Evolutionary conservation across 2,329 filamentous ascomycete genomes (phyloP).

Genomic region (Nigrograna mackinnonii): DNA sequence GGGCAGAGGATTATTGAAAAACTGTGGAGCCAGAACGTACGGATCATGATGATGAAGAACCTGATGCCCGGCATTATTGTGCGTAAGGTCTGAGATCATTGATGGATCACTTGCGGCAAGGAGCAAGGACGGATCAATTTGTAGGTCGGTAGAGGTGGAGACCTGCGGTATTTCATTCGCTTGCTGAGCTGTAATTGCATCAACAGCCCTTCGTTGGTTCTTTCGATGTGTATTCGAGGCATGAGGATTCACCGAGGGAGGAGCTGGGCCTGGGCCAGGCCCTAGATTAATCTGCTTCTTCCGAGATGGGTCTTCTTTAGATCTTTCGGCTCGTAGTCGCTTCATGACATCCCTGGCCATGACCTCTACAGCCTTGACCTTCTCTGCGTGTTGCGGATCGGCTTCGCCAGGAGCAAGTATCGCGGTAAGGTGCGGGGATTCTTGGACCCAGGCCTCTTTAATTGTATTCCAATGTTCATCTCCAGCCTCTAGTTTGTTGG

Average conservation of each 20-base stretch:
- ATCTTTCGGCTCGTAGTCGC: conserved; percentile 69
- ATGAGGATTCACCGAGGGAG: conserved; percentile 23
- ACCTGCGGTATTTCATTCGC: conserved; percentile 2
- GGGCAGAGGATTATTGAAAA: conserved; percentile 48
- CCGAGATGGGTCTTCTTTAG: conserved; percentile 56
- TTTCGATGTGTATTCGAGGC: conserved; percentile 27
- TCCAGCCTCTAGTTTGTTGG: conserved; percentile 73
- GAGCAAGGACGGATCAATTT: conserved; percentile 67
- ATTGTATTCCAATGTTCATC: conserved; percentile 72
- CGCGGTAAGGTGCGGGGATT: conserved; percentile 58
- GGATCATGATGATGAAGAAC: conserved; percentile 6
- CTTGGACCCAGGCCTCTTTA: conserved; percentile 68
- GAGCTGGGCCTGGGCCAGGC: conserved; percentile 47
- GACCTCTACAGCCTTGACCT: conserved; percentile 69
- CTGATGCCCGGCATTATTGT: not conserved
- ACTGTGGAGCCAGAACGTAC: conserved; percentile 3
- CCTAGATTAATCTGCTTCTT: conserved; percentile 44
- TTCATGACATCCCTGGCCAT: conserved; percentile 79
- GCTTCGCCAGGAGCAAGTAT: conserved; percentile 56
- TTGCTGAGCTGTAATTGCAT: conserved; percentile 11
- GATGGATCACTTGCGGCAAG: conserved; percentile 59
- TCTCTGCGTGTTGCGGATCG: conserved; percentile 58
- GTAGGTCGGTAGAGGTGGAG: conserved; percentile 54
- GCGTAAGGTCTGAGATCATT: conserved; percentile 24
- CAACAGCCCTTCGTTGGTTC: conserved; percentile 23